Evolutionary conservation across 176 grass and related monocot species (phyloP), one percentile per base, ranked within the genome.

Genomic region (Puccinellia tenuiflora): DNA sequence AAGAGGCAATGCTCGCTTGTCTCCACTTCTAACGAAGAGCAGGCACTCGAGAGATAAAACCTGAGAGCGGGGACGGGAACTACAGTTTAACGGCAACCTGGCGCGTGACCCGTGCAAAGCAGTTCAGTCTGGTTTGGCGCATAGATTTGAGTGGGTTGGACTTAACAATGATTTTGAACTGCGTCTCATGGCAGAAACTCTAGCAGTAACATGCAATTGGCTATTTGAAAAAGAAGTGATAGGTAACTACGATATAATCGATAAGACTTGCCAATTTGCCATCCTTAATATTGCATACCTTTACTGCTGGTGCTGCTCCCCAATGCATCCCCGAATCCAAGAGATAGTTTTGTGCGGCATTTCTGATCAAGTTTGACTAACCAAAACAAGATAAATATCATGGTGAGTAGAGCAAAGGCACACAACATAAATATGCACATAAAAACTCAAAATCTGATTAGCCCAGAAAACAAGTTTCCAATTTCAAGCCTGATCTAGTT

Each of bases 311-410:
- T 88, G 91, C 91, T 83, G 86, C 89, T 80, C 87, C 96, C 96
- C 96, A 96, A 34, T 93, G 37, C 86, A 99, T 83, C 63, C 93
- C 93, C 74, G 89, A 90, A 90, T 95, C 89, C 83, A 99, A 88
- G 47, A 99, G 80, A 92, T 96, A 99, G 38, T 86, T 99, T 33
- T 85, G 83, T 60, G 88, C 93, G 67, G 91, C 93, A 92, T 77
- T 88, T 90, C 93, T 96, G 50, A 96, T 90, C 83, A 96, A 76
- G 77, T 99, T 95, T 75, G 91, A 99, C 96, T 99, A 85, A 50
- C 55, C 68, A 52, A 81, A 72, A 91, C 65, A 91, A 66, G 34
- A 51, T 10, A 87, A 40, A 31, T 24, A 67, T 78, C 60, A 87
- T 85, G 67, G 68, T 80, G 50, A 47, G 68, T 43, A 54, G 24